Evolutionary conservation across 1,284 basidiomycete genomes (phyloP).

Genomic region (Sparassis latifolia): DNA sequence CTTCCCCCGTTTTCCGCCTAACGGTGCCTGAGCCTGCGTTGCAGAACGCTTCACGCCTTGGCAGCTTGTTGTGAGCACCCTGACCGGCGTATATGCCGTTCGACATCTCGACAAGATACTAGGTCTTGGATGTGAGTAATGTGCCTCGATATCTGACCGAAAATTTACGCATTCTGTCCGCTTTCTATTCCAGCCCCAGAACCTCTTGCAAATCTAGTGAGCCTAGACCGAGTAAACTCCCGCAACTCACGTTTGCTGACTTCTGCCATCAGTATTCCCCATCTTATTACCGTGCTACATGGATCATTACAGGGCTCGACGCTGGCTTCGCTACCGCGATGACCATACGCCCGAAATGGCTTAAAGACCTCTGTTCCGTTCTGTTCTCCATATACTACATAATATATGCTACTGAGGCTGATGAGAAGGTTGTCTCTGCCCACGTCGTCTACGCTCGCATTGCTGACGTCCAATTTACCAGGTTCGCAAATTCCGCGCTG

Average conservation of each 20-base stretch:
- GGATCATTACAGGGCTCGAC: constrained; percentile 91
- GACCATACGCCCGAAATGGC: constrained; percentile 88
- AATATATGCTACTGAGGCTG: constrained; percentile 88
- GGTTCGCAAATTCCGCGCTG: constrained; percentile 86
- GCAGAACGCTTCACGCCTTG: constrained; percentile 87
- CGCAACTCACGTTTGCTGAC: neutral
- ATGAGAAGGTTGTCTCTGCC: constrained; percentile 69
- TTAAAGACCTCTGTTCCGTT: constrained; percentile 81
- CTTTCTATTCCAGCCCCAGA: constrained; percentile 70
- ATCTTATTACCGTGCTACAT: constrained; percentile 95
- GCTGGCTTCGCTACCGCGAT: constrained; percentile 96
- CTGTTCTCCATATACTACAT: constrained; percentile 90
- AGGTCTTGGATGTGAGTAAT: constrained; percentile 70
- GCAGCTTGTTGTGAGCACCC: constrained; percentile 84
- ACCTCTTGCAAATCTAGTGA: constrained; percentile 80
- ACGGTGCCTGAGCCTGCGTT: neutral
- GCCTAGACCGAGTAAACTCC: constrained; percentile 18
- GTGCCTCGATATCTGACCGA: neutral
- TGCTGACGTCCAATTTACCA: constrained; percentile 26
- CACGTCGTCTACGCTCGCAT: neutral
- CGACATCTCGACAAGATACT: constrained; percentile 86
- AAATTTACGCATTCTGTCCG: neutral
- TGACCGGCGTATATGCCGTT: constrained; percentile 82
- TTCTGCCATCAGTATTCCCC: constrained; percentile 66
- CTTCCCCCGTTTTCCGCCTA: neutral